A percentile compares a stretch with the other conserved stretches of the same genome.
Evolutionary conservation across 2,329 filamentous ascomycete species (phyloP).

Genomic region (Lecanosticta acicola): DNA sequence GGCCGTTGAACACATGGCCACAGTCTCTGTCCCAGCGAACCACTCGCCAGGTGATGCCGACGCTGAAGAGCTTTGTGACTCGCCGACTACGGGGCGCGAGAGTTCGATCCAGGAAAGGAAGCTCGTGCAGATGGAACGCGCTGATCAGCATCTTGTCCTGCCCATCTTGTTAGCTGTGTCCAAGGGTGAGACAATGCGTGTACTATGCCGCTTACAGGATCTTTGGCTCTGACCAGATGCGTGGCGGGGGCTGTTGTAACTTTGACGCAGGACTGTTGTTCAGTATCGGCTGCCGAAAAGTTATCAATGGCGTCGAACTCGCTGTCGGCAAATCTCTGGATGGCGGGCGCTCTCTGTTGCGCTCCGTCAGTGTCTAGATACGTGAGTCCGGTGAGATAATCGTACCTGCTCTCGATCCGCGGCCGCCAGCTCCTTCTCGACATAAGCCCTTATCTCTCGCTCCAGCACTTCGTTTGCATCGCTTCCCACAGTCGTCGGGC

Average conservation of each 20-base stretch:
- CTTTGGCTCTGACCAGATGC: slow-evolving; percentile 13
- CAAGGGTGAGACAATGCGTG: too few relatives aligned
- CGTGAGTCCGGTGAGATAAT: too few relatives aligned
- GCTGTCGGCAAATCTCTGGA: slow-evolving; percentile 22
- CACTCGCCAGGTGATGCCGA: slow-evolving; percentile 18
- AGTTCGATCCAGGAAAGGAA: slow-evolving; percentile 20
- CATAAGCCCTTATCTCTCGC: slow-evolving; percentile 13
- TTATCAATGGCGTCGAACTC: slow-evolving; percentile 14
- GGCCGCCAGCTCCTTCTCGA: slow-evolving; percentile 15
- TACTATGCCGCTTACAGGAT: not conserved
- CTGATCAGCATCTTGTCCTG: slow-evolving; percentile 10
- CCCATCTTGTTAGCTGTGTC: too few relatives aligned
- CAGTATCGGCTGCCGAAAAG: slow-evolving; percentile 15
- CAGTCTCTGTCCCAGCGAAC: slow-evolving; percentile 10
- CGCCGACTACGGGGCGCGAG: slow-evolving; percentile 8
- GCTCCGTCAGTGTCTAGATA: too few relatives aligned
- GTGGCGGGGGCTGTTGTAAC: slow-evolving; percentile 1
- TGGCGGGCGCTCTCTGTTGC: slow-evolving; percentile 10
- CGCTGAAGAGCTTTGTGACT: slow-evolving; percentile 5
- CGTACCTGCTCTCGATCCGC: too few relatives aligned
- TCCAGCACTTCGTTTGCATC: slow-evolving; percentile 18
- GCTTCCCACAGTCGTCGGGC: slow-evolving; percentile 10
- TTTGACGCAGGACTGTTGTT: not conserved
- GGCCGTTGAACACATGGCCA: slow-evolving; percentile 24
- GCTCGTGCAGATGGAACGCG: slow-evolving; percentile 13